Conservation (phyloP, 495 filamentous ascomycete species). For the Cairneyella variabilis region DNA sequence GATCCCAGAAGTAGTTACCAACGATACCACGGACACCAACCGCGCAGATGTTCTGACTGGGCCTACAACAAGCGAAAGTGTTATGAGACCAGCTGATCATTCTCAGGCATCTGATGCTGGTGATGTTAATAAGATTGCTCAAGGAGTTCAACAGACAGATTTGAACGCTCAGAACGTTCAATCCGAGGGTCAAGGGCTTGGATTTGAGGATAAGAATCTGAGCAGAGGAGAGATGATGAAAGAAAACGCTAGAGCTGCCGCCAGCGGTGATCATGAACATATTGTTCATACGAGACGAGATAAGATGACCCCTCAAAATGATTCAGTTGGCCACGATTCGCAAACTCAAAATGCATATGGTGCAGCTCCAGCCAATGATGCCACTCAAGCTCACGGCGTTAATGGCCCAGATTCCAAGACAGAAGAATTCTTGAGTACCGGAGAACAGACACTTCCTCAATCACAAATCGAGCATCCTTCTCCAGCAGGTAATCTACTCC, state of each 20-base stretch:
- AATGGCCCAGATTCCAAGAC: slow-evolving; percentile 16
- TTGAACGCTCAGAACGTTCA: neutral
- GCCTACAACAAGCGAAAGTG: slow-evolving; percentile 25
- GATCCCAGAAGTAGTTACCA: slow-evolving; percentile 5
- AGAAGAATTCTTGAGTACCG: slow-evolving; percentile 10
- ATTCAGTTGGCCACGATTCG: neutral
- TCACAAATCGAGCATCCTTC: slow-evolving; percentile 27
- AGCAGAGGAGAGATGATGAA: slow-evolving; percentile 3
- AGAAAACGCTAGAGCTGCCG: slow-evolving; percentile 17
- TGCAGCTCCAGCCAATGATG: slow-evolving; percentile 8
- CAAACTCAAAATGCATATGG: neutral
- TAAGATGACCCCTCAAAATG: neutral
- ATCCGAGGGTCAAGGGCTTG: neutral
- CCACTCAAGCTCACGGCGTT: neutral
- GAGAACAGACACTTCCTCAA: slow-evolving; percentile 23
- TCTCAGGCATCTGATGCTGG: neutral
- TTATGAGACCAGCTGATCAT: slow-evolving; percentile 14
- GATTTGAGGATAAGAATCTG: slow-evolving; percentile 7
- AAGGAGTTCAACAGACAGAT: neutral
- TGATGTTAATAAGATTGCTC: neutral
- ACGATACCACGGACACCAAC: slow-evolving; percentile 10
- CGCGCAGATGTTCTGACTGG: slow-evolving; percentile 24
- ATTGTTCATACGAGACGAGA: slow-evolving; percentile 12
- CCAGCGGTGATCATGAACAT: slow-evolving; percentile 16
- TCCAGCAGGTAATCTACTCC: slow-evolving; percentile 29